Evolutionary conservation across 148 eudicot species (phyloP).

Genomic region (Talinum fruticosum): DNA sequence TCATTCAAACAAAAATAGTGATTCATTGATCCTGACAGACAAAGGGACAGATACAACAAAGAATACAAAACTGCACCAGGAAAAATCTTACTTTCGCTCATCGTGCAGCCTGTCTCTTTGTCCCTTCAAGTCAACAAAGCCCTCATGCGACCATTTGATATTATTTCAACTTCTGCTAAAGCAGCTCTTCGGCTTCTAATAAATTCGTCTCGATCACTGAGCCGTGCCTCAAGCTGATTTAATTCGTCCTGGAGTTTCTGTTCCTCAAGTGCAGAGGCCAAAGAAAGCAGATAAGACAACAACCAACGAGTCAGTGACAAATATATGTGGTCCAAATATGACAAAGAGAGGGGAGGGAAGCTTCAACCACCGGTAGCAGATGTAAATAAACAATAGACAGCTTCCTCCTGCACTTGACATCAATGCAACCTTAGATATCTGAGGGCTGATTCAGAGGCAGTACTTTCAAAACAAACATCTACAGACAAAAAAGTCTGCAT

Average conservation of each 20-base stretch:
- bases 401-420: background rate
- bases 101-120: conserved; percentile 79
- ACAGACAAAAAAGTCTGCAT: background rate
- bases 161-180: conserved; percentile 44
- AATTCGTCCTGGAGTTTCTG: conserved; percentile 63
- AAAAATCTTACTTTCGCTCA: conserved; percentile 70
- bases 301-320: background rate
- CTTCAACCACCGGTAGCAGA: background rate
- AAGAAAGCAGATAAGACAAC: no score
- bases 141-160: conserved; percentile 49
- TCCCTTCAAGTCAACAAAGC: conserved; percentile 54
- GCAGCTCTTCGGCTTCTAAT: conserved; percentile 46
- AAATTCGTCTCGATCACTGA: conserved; percentile 54
- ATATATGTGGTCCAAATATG: background rate
- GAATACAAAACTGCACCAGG: background rate
- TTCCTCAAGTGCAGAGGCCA: conserved; percentile 45
- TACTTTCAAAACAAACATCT: background rate
- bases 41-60: background rate
- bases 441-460: background rate
- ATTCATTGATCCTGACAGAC: background rate
- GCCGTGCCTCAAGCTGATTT: conserved; percentile 54
- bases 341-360: no score
- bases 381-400: background rate
- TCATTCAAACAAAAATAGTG: conserved; percentile 5
- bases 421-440: background rate